These are phyloP conservation scores for Zygoascus biomembranicola DNA, from an alignment of 805 yeast genomes.

Conservation along the genomic window DNA sequence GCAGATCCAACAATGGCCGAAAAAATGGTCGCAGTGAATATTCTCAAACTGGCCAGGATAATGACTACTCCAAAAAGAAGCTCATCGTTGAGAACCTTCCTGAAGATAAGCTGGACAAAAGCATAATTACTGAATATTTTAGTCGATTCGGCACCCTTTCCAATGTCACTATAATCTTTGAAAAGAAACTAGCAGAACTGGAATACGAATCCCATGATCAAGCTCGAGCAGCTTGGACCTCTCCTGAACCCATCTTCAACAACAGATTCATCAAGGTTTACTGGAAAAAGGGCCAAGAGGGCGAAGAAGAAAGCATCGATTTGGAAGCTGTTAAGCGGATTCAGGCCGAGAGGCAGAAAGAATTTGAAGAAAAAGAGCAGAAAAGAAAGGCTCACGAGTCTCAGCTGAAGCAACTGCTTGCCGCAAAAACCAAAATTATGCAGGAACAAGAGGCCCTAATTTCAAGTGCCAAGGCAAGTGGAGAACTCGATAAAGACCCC, in stretches of 20 bases:
- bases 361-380: conserved; percentile 33
- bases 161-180: conserved; percentile 24
- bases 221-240: conserved; percentile 37
- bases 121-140: conserved; percentile 30
- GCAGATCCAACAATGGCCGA: neutral
- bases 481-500: conserved; percentile 12
- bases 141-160: conserved; percentile 34
- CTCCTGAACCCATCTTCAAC: conserved; percentile 38
- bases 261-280: conserved; percentile 43
- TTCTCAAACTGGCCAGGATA: conserved; percentile 15
- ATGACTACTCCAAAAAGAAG: conserved; percentile 23
- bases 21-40: neutral
- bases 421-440: conserved; percentile 26
- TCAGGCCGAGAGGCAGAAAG: conserved; percentile 35
- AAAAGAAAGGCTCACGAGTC: conserved; percentile 29
- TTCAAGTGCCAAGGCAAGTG: conserved; percentile 18
- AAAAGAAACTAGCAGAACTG: conserved; percentile 31
- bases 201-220: conserved; percentile 30
- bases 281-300: conserved; percentile 26
- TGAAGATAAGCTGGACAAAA: conserved; percentile 33
- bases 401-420: conserved; percentile 27
- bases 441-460: conserved; percentile 31
- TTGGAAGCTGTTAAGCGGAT: conserved; percentile 31
- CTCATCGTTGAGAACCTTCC: conserved; percentile 40
- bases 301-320: conserved; percentile 26